A percentile compares a stretch with the other conserved stretches of the same genome.
Evolutionary conservation across 1,284 basidiomycete species (phyloP).

Genomic region (Trichosporon inkin): DNA sequence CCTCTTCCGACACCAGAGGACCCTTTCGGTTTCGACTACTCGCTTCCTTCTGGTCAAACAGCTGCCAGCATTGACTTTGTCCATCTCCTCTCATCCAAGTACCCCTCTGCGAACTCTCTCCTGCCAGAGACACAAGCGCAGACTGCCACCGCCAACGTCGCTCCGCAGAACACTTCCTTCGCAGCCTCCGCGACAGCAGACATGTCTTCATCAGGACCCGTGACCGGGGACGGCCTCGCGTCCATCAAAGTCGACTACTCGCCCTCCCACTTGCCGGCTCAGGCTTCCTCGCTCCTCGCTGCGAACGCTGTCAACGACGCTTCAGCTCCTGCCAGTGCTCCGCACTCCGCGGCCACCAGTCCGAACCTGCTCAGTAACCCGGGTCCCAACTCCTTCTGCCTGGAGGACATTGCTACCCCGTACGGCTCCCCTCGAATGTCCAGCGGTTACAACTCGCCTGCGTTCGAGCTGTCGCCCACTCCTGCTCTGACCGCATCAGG

Average conservation of each 20-base stretch:
- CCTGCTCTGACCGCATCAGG: constrained; percentile 16
- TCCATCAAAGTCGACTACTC: constrained; percentile 1
- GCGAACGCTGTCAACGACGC: background rate
- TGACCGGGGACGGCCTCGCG: background rate
- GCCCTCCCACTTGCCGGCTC: background rate
- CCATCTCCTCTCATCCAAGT: constrained; percentile 4
- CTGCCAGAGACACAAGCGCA: background rate
- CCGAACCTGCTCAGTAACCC: background rate
- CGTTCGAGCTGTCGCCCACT: constrained; percentile 23
- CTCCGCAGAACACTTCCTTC: background rate
- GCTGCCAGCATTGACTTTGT: constrained; percentile 1
- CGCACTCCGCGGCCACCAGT: background rate
- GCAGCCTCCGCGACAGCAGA: background rate
- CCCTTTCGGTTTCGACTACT: constrained; percentile 6
- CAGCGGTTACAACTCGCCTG: constrained; percentile 17
- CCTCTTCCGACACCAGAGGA: constrained; percentile 2
- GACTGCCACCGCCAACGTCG: background rate
- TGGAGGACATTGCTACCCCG: constrained; percentile 12
- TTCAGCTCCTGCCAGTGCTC: background rate
- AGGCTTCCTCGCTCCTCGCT: constrained; percentile 5
- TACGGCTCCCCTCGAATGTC: background rate
- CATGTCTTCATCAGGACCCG: constrained; percentile 1
- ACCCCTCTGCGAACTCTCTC: background rate
- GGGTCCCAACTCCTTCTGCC: constrained; percentile 17
- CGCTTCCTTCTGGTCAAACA: constrained; percentile 4